Evolutionary conservation across 2,329 filamentous ascomycete genomes (phyloP).

Genomic region (Bisporella sp.): DNA sequence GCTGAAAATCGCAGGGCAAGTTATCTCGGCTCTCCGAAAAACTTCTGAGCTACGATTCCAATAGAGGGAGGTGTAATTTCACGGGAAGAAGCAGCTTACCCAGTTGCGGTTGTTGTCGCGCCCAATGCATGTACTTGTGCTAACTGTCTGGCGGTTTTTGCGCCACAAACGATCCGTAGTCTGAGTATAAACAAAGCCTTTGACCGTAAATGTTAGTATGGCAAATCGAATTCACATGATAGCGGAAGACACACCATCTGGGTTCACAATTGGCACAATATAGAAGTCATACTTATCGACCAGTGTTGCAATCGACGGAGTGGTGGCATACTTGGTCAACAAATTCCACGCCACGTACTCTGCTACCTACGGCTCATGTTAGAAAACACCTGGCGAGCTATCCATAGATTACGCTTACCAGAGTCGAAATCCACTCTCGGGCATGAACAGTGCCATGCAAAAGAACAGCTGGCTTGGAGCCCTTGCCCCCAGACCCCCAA

Average conservation of each 20-base stretch:
- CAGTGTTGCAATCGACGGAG: constrained; percentile 33
- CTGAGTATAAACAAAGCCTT: constrained; percentile 53
- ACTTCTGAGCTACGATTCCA: too few relatives aligned
- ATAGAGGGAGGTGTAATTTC: too few relatives aligned
- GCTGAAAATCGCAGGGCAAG: constrained; percentile 36
- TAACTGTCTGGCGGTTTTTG: constrained; percentile 45
- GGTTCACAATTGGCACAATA: constrained; percentile 57
- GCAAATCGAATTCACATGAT: not conserved
- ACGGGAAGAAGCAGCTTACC: constrained; percentile 28
- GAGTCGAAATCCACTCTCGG: constrained; percentile 52
- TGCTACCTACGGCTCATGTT: constrained; percentile 14
- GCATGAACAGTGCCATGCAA: constrained; percentile 53
- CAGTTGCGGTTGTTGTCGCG: constrained; percentile 55
- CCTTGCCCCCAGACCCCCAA: constrained; percentile 38
- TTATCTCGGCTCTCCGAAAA: too few relatives aligned
- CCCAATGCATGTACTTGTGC: constrained; percentile 35
- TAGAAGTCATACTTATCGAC: constrained; percentile 61
- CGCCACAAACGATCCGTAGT: constrained; percentile 52
- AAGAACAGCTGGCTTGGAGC: constrained; percentile 44
- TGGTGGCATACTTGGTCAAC: constrained; percentile 36
- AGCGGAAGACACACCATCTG: constrained; percentile 39
- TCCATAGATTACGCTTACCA: constrained; percentile 18
- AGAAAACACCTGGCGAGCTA: too few relatives aligned
- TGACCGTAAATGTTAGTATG: not conserved
- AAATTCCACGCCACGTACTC: constrained; percentile 47